phyloP scores from a whole-genome alignment of 1,284 basidiomycete genomes.

The Heterobasidion occidentale region DNA sequence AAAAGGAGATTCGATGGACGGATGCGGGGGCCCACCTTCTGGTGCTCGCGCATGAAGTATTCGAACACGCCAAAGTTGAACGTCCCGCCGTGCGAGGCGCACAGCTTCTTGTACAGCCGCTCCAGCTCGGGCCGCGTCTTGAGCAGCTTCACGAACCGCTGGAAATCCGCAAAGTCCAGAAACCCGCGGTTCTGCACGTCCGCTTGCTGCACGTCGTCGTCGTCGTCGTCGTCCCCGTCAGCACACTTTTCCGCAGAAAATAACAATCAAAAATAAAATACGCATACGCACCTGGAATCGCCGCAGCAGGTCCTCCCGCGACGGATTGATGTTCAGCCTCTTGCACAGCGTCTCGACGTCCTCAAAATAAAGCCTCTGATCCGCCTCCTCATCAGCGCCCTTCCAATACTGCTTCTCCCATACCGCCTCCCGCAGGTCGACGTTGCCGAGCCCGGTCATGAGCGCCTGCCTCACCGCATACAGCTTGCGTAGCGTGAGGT shows the following conservation, averaged over 20 bases:
- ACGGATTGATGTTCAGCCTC: conserved; percentile 67
- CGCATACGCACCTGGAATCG: conserved; percentile 55
- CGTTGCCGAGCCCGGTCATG: conserved; percentile 59
- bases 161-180: conserved; percentile 82
- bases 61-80: conserved; percentile 55
- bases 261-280: not conserved
- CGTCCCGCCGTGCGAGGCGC: conserved; percentile 26
- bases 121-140: conserved; percentile 82
- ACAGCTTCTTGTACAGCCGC: conserved; percentile 50
- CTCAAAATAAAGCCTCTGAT: conserved; percentile 62
- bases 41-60: conserved; percentile 58
- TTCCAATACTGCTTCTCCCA: conserved; percentile 87
- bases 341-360: conserved; percentile 74
- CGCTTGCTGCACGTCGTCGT: conserved; percentile 42
- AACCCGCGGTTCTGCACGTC: conserved; percentile 58
- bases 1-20: not conserved
- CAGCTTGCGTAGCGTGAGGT: conserved; percentile 50
- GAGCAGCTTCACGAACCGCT: conserved; percentile 77
- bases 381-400: conserved; percentile 52
- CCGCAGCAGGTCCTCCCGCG: conserved; percentile 49
- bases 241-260: not conserved
- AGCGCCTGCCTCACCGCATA: conserved; percentile 57
- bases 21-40: conserved; percentile 41
- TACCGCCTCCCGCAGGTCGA: conserved; percentile 58
- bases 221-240: not conserved